Evolutionary conservation across 768 basidiomycete genomes (phyloP), one percentile per base, ranked within the genome.

Genomic region (Hygrocybe coccinea): DNA sequence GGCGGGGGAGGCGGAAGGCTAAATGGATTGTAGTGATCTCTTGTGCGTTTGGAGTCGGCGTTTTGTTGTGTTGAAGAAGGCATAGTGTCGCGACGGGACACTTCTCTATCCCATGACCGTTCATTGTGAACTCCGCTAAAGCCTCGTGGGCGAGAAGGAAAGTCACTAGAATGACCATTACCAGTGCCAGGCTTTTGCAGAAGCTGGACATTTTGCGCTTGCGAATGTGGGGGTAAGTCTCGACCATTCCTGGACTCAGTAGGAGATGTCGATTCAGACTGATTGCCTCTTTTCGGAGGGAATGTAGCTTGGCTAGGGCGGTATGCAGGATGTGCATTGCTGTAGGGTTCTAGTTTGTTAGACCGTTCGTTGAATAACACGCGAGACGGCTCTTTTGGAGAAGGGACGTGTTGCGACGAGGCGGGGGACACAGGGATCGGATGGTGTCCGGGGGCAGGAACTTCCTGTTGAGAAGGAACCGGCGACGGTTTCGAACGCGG

Each of bases 301-400:
- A 71, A 71, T 50, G 76, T 63, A 25, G 80, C 76, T 43, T 66
- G 69, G 49, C 69, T 71, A 52, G 72, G 60, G 35, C 77, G 74
- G 34, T 47, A 51, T 24, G 41, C 24, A 12, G 53, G 45, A 24
- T 48, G 54, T 39, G 37, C 56, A 60, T 76, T 80, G 54, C 76
- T 81, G 62, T 89, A 91, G 2, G 91, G 89, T 69, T 98, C 95
- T 54, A 97, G 71, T 59, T 85, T 80, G 65, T 97, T 97, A 9
- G 88, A 90, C 3, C 89, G 85, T 64, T 95, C 97, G 65, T 99
- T 98, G 77, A 97, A 99, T n/a, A 99, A 76, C 1, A 86, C 86
- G 39, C 89, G 82, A 34, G 87, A 79, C 2, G 77, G 70, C 38
- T 86, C 83, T 57, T 78, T 75, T 8, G 82, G 79, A 8, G 82